Base-by-base conservation (phyloP, 169 alveolate genomes). In the Plasmodium coatneyi region DNA sequence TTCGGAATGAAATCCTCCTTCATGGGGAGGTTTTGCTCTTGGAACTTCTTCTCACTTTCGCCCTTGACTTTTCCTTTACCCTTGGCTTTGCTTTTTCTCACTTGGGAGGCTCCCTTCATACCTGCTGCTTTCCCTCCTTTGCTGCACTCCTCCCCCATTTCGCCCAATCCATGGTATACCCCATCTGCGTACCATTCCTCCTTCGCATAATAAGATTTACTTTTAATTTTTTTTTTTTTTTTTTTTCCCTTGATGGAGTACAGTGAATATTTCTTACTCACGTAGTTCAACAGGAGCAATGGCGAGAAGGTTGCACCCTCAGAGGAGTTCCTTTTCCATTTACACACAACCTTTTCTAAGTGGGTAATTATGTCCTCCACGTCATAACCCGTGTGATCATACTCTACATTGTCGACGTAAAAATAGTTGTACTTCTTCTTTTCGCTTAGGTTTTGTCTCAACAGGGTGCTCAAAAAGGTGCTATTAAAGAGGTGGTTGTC, bases 371-470 rank as follows among this genome's bases (percentile, higher is more conserved):
- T 86, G 41, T 56, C 82, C 30, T 74, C 86, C 41, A 86, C 70
- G 28, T 86, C 93, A 43, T 86, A 86, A 19, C 80, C 80, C 32
- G 28, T 49, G 12, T 41, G 49, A 49, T 86, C 93, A 76, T 86
- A 86, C 7, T 43, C 79, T 2, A 86, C 60, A 52, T 52, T 76
- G 80, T 86, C 49, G 2, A 86, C 79, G 22, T 86, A 74, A 56
- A 74, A 86, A 86, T 86, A 86, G 70, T 86, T 34, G 80, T 86
- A 86, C 34, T 36, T 86, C 30, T 72, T 76, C 41, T 76, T 72
- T 16, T 86, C 93, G 39, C 43, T 54, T 2, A 41, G n/a, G n/a
- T 74, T 52, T 52, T 5, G 16, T 76, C 54, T 86, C 30, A 10
- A 2, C 30, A 86, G 32, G 41, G 60, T 60, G 66, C 80, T 86